Conservation (phyloP, 345 rosid genomes). For the Citrus medica region DNA sequence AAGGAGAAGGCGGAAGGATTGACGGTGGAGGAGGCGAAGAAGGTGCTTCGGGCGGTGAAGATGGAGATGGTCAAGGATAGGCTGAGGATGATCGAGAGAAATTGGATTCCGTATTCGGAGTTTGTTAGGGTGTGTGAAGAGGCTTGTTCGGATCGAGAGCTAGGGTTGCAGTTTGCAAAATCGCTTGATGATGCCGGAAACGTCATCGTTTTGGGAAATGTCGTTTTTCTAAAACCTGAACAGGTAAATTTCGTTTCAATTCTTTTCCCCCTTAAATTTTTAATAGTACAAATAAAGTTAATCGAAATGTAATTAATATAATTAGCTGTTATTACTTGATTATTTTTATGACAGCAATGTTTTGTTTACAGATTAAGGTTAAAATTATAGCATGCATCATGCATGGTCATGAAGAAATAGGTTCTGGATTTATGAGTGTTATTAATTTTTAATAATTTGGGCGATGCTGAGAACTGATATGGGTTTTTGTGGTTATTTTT, state of each 20-base stretch:
- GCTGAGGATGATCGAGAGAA: conserved; percentile 46
- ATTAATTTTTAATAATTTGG: background rate
- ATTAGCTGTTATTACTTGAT: background rate
- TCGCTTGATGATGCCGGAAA: conserved; percentile 76
- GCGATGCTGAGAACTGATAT: conserved; percentile 55
- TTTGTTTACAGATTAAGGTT: conserved; percentile 19
- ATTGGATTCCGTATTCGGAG: conserved; percentile 58
- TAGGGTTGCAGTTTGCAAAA: conserved; percentile 50
- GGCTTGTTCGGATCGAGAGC: conserved; percentile 48
- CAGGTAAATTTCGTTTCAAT: conserved; percentile 46
- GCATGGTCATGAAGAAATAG: conserved; percentile 6
- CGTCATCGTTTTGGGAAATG: conserved; percentile 66
- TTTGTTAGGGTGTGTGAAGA: conserved; percentile 56
- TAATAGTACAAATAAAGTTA: no score
- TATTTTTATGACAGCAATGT: background rate
- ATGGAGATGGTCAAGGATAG: conserved; percentile 63
- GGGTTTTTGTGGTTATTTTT: conserved; percentile 33
- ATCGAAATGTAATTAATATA: no score
- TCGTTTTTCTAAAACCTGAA: conserved; percentile 67
- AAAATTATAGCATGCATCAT: background rate
- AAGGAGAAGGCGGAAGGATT: conserved; percentile 20
- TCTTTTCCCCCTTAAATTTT: background rate
- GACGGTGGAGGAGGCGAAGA: conserved; percentile 61
- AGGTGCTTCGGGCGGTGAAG: conserved; percentile 65
- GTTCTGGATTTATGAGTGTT: conserved; percentile 10